These are phyloP conservation scores for Tuber brumale DNA, from an alignment of 495 filamentous ascomycete species.

Conservation along the genomic window DNA sequence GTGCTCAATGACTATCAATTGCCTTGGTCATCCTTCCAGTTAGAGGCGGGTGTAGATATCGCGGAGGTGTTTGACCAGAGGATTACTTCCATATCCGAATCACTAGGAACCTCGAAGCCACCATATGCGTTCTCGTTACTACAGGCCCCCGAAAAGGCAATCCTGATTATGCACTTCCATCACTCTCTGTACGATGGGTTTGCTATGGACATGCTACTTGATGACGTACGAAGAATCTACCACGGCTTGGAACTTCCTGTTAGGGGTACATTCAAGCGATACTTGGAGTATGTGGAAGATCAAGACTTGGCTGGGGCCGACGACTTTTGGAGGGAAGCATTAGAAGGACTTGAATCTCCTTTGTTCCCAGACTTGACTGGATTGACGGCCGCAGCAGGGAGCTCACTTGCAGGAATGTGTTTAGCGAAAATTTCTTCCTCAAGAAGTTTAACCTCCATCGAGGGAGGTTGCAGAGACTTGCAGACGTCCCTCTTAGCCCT, in stretches of 20 bases:
- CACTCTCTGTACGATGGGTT: slow-evolving; percentile 78
- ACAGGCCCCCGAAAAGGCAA: slow-evolving; percentile 18
- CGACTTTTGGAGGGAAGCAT: slow-evolving; percentile 55
- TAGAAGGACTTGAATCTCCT: slow-evolving; percentile 50
- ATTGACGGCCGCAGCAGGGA: slow-evolving; percentile 16
- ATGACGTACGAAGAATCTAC: slow-evolving; percentile 57
- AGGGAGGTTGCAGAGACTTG: slow-evolving; percentile 47
- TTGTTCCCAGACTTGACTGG: slow-evolving; percentile 45
- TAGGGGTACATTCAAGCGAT: slow-evolving; percentile 48
- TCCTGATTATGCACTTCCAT: slow-evolving; percentile 59
- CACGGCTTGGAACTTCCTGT: slow-evolving; percentile 46
- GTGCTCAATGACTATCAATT: slow-evolving; percentile 44
- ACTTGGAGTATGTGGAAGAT: slow-evolving; percentile 48
- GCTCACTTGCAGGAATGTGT: slow-evolving; percentile 27
- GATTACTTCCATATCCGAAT: slow-evolving; percentile 19
- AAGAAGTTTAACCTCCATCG: slow-evolving; percentile 47
- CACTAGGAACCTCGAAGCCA: slow-evolving; percentile 25
- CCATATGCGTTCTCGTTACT: slow-evolving; percentile 42
- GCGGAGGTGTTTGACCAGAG: slow-evolving; percentile 22
- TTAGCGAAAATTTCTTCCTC: slow-evolving; percentile 22
- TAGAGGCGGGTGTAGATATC: slow-evolving; percentile 15
- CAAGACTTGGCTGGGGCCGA: slow-evolving; percentile 46
- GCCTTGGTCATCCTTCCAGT: slow-evolving; percentile 38
- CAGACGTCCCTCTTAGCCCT: slow-evolving; percentile 58
- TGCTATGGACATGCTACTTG: slow-evolving; percentile 57